Percentiles rank a stretch among this genome's conserved stretches.
Conservation (phyloP, 192 early-diverging fungal genomes). For the Fimicolochytrium jonesii region DNA sequence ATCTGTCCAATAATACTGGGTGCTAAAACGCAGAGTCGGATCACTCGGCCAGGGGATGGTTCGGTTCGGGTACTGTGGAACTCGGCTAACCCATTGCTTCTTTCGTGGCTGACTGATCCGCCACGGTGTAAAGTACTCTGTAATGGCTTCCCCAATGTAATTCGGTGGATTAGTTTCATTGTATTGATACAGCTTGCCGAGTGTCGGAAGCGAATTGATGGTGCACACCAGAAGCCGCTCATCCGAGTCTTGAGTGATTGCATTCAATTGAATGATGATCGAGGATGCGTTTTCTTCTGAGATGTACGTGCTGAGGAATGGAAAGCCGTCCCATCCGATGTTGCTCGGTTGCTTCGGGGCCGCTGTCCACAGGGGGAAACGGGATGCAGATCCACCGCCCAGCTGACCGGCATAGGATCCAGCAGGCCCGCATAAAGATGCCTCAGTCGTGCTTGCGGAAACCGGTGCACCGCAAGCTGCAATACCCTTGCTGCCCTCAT, state of each 20-base stretch:
- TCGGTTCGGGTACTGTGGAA: background rate
- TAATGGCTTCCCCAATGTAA: background rate
- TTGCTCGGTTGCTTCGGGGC: background rate
- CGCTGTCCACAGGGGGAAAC: background rate
- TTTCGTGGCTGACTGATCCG: background rate
- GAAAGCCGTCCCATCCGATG: background rate
- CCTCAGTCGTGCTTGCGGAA: too few relatives aligned
- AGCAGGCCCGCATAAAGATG: too few relatives aligned
- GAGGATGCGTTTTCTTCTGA: background rate
- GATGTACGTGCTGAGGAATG: background rate
- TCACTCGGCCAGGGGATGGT: background rate
- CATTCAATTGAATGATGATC: background rate
- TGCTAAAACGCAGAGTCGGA: background rate
- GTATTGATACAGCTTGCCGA: background rate
- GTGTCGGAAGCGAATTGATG: background rate
- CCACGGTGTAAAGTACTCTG: background rate
- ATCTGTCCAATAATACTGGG: background rate
- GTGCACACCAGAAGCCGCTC: background rate
- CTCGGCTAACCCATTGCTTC: background rate
- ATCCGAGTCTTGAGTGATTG: background rate
- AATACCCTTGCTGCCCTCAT: background rate
- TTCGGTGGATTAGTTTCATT: background rate
- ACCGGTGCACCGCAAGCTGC: background rate
- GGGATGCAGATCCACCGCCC: background rate
- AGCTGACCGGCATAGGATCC: too few relatives aligned